Conservation (phyloP, 164 flowering plant genomes). For the Vitis cinerea region DNA sequence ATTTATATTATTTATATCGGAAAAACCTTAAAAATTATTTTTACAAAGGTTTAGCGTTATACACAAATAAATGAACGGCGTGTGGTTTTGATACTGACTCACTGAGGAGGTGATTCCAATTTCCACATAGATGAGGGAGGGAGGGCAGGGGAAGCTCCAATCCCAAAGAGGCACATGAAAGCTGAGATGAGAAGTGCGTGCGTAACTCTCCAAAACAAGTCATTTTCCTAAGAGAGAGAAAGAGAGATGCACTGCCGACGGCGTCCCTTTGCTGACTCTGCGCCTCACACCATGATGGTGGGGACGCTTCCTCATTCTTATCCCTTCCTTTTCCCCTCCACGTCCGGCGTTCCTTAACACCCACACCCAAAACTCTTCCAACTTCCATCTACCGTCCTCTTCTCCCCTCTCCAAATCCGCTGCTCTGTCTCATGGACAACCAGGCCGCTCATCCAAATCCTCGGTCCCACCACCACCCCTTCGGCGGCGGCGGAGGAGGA, state of each 20-base stretch:
- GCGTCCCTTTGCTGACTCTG: not conserved
- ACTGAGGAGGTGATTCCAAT: too few species aligned
- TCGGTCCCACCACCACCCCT: conserved; percentile 10
- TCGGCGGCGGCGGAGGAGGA: conserved; percentile 18
- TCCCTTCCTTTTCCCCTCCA: not conserved
- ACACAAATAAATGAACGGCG: too few species aligned
- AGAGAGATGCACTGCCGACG: not conserved
- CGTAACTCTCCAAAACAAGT: not conserved
- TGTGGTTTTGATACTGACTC: too few species aligned
- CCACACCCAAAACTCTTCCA: not conserved
- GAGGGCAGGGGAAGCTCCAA: too few species aligned
- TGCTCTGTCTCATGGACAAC: conserved; percentile 14
- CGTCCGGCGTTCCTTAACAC: conserved; percentile 30
- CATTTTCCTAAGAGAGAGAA: not conserved
- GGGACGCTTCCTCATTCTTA: not conserved
- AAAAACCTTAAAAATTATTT: too few species aligned
- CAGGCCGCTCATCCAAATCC: conserved; percentile 11
- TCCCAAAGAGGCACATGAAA: too few species aligned
- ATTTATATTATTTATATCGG: too few species aligned
- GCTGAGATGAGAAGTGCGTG: too few species aligned
- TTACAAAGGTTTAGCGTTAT: too few species aligned
- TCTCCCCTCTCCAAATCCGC: not conserved
- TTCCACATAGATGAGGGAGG: too few species aligned
- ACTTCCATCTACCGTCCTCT: not conserved
- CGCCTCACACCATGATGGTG: not conserved